phyloP scores from a whole-genome alignment of 441 rosid genomes.

The Pelargonium citronellum region DNA sequence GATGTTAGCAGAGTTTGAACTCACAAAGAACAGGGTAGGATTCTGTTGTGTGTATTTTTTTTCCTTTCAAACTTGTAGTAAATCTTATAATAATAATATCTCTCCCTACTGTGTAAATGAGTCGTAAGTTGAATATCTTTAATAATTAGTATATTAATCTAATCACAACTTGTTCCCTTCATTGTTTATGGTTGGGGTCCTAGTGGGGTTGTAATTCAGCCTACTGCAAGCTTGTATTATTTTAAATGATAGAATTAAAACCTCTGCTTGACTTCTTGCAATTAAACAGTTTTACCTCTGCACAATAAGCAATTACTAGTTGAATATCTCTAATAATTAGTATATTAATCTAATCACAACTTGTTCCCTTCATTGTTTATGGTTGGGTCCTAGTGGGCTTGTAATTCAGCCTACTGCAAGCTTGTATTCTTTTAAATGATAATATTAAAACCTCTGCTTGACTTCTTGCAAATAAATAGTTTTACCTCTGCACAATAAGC shows the following conservation, averaged over 20 bases:
- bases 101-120: background rate
- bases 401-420: no score
- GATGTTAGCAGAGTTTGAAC: background rate
- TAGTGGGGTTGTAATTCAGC: background rate
- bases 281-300: conserved; percentile 7
- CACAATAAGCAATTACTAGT: conserved; percentile 10
- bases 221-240: background rate
- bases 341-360: no score
- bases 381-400: no score
- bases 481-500: conserved; percentile 12
- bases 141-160: background rate
- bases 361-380: no score
- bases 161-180: background rate
- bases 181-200: background rate
- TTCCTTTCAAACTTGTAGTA: background rate
- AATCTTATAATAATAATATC: background rate
- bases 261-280: background rate
- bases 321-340: background rate
- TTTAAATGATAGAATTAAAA: no score
- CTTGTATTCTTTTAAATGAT: background rate
- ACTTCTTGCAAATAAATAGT: background rate
- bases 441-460: background rate
- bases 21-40: background rate
- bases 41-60: background rate
- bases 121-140: background rate